Base-by-base conservation (phyloP, 169 alveolate genomes). In the Plasmodium coatneyi region DNA sequence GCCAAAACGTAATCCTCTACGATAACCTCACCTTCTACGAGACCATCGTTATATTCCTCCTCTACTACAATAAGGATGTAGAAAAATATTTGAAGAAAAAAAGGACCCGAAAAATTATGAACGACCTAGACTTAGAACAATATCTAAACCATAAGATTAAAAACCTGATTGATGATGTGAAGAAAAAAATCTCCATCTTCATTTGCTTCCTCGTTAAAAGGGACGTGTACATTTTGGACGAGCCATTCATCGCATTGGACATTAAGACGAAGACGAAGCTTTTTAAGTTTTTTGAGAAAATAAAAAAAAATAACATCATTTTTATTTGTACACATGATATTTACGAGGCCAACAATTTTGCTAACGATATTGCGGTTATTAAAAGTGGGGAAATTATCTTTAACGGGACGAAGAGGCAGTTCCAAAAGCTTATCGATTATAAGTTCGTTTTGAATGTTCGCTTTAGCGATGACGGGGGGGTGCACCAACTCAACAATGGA, bases 311-410 rank as follows among this genome's bases (percentile, higher is more conserved):
- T 54, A 89, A 89, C 41, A 89, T 89, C 25, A 70, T 89, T 66
- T 89, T 89, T 79, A 89, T 89, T 36, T 89, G 94, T 28, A 89
- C 94, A 19, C 94, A 89, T 79, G 94, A 89, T 39, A 89, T 89
- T 14, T 89, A 89, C 30, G 94, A 89, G 80, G 94, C 94, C 14
- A 89, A 89, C 6, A 49, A 89, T 60, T 89, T 89, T 34, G 89
- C 94, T 12, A 43, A 89, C 66, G 94, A 89, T 49, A 80, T 89
- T 14, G 94, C 94, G 10, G 49, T 89, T 4, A 89, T 89, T 19
- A 89, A 89, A 36, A 89, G 39, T 79, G 94, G 94, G 0, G 56
- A 80, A 41, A 79, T 89, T 54, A 49, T 89, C 39, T 89, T 78
- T 49, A 89, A 72, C 49, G 94, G 90, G 16, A 25, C 90, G 5